These are phyloP conservation scores for Colletotrichum sp. DNA, from an alignment of 2,329 filamentous ascomycete species.

Conservation along the genomic window DNA sequence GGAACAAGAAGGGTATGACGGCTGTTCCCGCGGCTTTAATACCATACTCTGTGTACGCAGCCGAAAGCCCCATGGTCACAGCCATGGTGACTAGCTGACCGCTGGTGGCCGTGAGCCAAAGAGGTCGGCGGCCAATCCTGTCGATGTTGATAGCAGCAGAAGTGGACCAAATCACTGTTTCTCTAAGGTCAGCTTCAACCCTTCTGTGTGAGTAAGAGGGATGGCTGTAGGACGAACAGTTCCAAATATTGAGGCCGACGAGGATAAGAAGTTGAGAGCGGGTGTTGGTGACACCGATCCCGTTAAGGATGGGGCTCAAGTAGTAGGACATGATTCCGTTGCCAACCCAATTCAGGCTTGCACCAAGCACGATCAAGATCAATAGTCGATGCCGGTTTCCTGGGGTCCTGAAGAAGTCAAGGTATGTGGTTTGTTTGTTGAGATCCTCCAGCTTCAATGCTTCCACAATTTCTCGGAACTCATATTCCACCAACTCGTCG, in stretches of 20 bases:
- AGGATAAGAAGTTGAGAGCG: background rate
- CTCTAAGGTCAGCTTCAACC: background rate
- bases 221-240: background rate
- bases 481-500: background rate
- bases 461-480: background rate
- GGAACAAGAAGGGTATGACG: background rate
- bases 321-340: constrained; percentile 3
- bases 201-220: background rate
- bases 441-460: background rate
- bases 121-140: background rate
- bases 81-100: background rate
- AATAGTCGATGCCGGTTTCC: background rate
- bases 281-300: background rate
- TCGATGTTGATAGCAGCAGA: constrained; percentile 4
- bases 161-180: background rate
- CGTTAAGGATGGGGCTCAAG: background rate
- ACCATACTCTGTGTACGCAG: background rate
- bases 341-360: background rate
- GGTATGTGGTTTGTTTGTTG: background rate
- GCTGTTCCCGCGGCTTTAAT: background rate
- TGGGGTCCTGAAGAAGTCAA: background rate
- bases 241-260: background rate
- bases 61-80: background rate
- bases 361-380: background rate
- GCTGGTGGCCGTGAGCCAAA: background rate